These are phyloP conservation scores for Entomortierella lignicola DNA, from an alignment of 192 early-diverging fungal species.

Conservation along the genomic window DNA sequence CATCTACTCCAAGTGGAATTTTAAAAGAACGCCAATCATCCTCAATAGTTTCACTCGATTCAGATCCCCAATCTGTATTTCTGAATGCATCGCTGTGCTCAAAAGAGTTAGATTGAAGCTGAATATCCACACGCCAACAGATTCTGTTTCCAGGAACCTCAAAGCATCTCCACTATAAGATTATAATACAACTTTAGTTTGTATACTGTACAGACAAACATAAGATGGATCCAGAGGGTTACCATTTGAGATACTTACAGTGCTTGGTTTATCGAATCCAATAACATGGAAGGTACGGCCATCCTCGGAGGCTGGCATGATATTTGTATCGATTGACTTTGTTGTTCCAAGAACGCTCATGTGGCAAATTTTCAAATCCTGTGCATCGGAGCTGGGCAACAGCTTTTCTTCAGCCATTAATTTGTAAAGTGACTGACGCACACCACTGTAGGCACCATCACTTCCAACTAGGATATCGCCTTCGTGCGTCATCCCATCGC, in stretches of 20 bases:
- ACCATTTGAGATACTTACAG: too few species aligned
- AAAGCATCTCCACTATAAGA: background rate
- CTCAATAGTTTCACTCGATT: background rate
- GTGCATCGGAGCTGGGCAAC: constrained; percentile 17
- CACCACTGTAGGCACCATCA: constrained; percentile 22
- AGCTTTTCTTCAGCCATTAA: constrained; percentile 1
- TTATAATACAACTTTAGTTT: background rate
- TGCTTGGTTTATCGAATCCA: background rate
- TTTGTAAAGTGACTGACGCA: constrained; percentile 16
- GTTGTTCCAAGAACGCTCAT: constrained; percentile 18
- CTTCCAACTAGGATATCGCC: constrained; percentile 30
- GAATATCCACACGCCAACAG: background rate
- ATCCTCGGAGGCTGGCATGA: background rate
- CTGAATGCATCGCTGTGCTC: background rate
- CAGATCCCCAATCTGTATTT: constrained; percentile 1
- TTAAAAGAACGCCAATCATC: background rate
- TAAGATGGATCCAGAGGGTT: background rate
- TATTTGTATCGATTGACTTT: constrained; percentile 1
- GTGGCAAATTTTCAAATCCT: too few species aligned
- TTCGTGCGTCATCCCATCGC: constrained; percentile 9
- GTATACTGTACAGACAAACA: background rate
- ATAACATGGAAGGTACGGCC: background rate
- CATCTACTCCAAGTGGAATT: constrained; percentile 8
- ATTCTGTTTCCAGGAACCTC: background rate
- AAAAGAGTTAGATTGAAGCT: background rate